Conservation (phyloP, 2,329 filamentous ascomycete species). For the Graphiopsis chlorocephala region DNA sequence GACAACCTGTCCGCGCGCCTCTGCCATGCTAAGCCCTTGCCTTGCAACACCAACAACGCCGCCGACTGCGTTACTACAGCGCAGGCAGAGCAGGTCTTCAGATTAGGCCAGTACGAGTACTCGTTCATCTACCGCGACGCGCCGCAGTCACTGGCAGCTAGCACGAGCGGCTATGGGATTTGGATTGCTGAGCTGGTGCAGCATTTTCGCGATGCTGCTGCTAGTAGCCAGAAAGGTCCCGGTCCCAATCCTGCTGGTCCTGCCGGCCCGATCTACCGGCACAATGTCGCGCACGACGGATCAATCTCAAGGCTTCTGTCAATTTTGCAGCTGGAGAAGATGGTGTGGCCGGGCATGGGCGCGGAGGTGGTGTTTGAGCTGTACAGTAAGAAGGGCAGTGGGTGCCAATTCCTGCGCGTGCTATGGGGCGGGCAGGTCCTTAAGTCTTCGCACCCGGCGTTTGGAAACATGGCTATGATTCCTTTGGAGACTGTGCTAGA, state of each 20-base stretch:
- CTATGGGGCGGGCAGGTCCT: conserved; percentile 69
- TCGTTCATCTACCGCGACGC: conserved; percentile 72
- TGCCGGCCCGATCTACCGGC: conserved; percentile 55
- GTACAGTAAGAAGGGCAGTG: conserved; percentile 47
- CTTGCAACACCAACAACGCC: conserved; percentile 58
- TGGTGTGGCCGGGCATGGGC: conserved; percentile 86
- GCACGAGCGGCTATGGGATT: conserved; percentile 63
- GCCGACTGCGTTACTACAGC: conserved; percentile 60
- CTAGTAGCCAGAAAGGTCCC: conserved; percentile 22
- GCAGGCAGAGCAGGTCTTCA: conserved; percentile 67
- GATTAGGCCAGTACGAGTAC: conserved; percentile 79
- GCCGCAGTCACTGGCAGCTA: conserved; percentile 59
- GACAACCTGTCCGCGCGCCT: conserved; percentile 78
- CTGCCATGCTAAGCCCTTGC: conserved; percentile 70
- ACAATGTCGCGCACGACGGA: conserved; percentile 81
- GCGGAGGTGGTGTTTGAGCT: conserved; percentile 75
- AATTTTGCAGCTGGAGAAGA: conserved; percentile 68
- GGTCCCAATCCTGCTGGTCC: background rate
- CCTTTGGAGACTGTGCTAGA: conserved; percentile 61
- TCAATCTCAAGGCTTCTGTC: conserved; percentile 65
- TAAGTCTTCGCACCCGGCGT: conserved; percentile 62
- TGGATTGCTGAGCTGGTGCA: conserved; percentile 70
- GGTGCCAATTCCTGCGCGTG: conserved; percentile 59
- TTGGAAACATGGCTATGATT: conserved; percentile 71
- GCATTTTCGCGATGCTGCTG: conserved; percentile 54